phyloP scores from a whole-genome alignment of 2,329 filamentous ascomycete species.

The Fonsecaea monophora region DNA sequence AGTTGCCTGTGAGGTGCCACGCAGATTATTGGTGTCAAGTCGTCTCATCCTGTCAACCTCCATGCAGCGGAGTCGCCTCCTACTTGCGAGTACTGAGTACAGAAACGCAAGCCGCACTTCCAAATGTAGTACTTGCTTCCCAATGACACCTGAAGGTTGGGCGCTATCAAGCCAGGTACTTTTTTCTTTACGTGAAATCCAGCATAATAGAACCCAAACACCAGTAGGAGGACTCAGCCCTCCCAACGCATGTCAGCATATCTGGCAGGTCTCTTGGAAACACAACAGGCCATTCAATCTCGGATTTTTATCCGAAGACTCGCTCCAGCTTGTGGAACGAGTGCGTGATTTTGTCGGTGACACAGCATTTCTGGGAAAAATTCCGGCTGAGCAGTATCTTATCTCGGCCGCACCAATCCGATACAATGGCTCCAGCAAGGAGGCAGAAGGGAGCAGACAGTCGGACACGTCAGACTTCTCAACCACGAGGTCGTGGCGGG shows the following conservation, averaged over 20 bases:
- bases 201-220: not conserved
- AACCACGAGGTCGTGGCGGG: constrained; percentile 1
- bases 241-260: constrained; percentile 10
- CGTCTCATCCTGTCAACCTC: not conserved
- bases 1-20: not conserved
- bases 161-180: not conserved
- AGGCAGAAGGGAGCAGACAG: constrained; percentile 22
- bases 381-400: not conserved
- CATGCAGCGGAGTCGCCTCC: not conserved
- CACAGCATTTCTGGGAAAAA: constrained; percentile 11
- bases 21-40: not conserved
- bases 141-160: not conserved
- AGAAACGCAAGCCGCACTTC: not conserved
- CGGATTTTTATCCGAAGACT: constrained; percentile 23
- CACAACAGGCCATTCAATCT: constrained; percentile 23
- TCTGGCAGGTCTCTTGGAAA: constrained; percentile 2
- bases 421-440: constrained; percentile 27
- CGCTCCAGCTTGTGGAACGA: constrained; percentile 10
- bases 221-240: not conserved
- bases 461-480: constrained; percentile 10
- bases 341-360: constrained; percentile 6
- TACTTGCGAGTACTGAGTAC: not conserved
- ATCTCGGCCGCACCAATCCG: not conserved
- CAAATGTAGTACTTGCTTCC: not conserved
- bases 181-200: constrained; percentile 5